Conservation (phyloP, 1,139 yeast genomes). For the Yamadazyma buinensis region DNA sequence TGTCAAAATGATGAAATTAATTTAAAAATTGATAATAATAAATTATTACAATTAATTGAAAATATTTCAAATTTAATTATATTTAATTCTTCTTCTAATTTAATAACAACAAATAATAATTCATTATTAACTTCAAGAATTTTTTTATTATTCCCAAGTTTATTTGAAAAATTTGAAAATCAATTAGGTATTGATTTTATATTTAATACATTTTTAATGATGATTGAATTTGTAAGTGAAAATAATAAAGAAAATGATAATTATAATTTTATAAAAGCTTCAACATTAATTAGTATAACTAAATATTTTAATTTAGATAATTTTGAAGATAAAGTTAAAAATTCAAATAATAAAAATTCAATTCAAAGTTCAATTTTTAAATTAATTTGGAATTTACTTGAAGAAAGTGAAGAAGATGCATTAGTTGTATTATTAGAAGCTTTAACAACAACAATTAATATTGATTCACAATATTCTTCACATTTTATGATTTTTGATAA, state of each 20-base stretch:
- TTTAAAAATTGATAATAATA: conserved; percentile 13
- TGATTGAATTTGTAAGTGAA: conserved; percentile 24
- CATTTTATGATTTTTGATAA: conserved; percentile 17
- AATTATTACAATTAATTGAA: conserved; percentile 21
- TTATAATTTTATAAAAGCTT: conserved; percentile 25
- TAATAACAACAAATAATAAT: too few species aligned
- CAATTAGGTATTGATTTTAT: conserved; percentile 34
- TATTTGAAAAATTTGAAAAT: conserved; percentile 48
- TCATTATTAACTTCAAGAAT: conserved; percentile 42
- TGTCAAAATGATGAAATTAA: conserved; percentile 44
- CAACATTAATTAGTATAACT: conserved; percentile 52
- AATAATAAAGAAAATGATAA: conserved; percentile 11
- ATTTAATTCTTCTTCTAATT: too few species aligned
- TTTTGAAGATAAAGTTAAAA: conserved; percentile 13
- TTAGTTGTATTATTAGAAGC: conserved; percentile 75
- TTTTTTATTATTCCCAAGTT: conserved; percentile 51
- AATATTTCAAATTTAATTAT: conserved; percentile 1
- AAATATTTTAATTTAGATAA: conserved; percentile 49
- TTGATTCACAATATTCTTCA: conserved; percentile 35
- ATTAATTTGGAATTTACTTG: conserved; percentile 39
- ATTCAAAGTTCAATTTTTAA: conserved; percentile 28
- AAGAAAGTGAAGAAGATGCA: conserved; percentile 77
- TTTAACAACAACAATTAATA: conserved; percentile 50
- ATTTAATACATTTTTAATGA: conserved; percentile 34
- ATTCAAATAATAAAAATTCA: conserved; percentile 14